Percentiles rank a stretch among this genome's conserved stretches.
Conservation (phyloP, 2,329 filamentous ascomycete species). For the Botryotinia calthae region DNA sequence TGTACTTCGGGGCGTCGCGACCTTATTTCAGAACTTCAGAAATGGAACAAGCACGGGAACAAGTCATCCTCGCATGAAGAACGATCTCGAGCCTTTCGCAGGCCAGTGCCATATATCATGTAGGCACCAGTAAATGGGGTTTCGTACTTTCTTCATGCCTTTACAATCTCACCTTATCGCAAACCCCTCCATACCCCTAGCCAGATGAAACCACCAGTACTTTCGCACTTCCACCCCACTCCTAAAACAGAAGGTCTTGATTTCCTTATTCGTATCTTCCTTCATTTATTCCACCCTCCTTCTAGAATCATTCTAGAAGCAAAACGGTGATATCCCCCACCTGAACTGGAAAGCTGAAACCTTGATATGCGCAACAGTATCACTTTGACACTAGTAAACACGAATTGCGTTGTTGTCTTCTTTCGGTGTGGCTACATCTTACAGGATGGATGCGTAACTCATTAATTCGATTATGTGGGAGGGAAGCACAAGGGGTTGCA, state of each 20-base stretch:
- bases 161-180: slow-evolving; percentile 17
- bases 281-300: slow-evolving; percentile 5
- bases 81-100: not conserved
- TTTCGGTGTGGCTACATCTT: not conserved
- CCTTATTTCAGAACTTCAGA: not conserved
- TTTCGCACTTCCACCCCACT: slow-evolving; percentile 9
- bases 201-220: slow-evolving; percentile 13
- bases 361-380: slow-evolving; percentile 4
- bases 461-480: not conserved
- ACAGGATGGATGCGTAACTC: not conserved
- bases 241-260: slow-evolving; percentile 16
- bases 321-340: slow-evolving; percentile 4
- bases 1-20: not conserved
- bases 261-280: slow-evolving; percentile 6
- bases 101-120: not conserved
- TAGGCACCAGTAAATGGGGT: not conserved
- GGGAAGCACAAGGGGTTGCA: slow-evolving; percentile 12
- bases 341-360: slow-evolving; percentile 17
- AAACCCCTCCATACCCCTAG: slow-evolving; percentile 16
- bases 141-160: not conserved
- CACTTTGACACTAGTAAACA: not conserved
- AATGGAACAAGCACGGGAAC: not conserved
- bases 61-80: not conserved
- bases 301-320: slow-evolving; percentile 20
- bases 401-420: slow-evolving; percentile 2